Conservation (phyloP, 2,329 filamentous ascomycete genomes). For the Ophiocordyceps camponoti-saundersi region DNA sequence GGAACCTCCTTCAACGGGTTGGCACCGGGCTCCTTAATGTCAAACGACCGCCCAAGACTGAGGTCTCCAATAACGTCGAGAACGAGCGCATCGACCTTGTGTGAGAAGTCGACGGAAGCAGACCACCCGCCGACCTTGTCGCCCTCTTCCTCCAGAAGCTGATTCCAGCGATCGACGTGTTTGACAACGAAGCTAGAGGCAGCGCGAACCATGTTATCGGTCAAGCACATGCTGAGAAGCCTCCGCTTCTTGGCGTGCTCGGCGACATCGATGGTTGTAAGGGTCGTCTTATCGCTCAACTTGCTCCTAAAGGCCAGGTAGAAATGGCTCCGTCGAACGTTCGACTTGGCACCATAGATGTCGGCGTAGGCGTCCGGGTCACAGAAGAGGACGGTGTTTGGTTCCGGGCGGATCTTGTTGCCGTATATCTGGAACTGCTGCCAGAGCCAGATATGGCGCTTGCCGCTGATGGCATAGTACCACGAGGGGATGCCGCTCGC, state of each 20-base stretch:
- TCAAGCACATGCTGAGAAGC: conserved; percentile 1
- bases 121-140: background rate
- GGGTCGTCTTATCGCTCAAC: background rate
- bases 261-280: background rate
- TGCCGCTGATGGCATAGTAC: background rate
- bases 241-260: conserved; percentile 1
- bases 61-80: conserved; percentile 3
- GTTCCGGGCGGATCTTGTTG: conserved; percentile 1
- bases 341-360: conserved; percentile 1
- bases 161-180: conserved; percentile 2
- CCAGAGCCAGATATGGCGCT: conserved; percentile 1
- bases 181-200: background rate
- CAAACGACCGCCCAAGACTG: conserved; percentile 2
- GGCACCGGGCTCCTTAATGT: conserved; percentile 1
- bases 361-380: conserved; percentile 1
- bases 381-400: conserved; percentile 1
- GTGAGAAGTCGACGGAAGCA: background rate
- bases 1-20: conserved; percentile 1
- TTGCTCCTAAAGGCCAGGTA: background rate
- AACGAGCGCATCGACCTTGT: background rate
- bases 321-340: conserved; percentile 1
- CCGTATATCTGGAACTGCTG: conserved; percentile 2
- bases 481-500: conserved; percentile 1
- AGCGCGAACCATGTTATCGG: background rate
- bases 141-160: background rate